These are phyloP conservation scores for Tinospora cordifolia DNA, from an alignment of 164 flowering plant genomes.

Conservation along the genomic window DNA sequence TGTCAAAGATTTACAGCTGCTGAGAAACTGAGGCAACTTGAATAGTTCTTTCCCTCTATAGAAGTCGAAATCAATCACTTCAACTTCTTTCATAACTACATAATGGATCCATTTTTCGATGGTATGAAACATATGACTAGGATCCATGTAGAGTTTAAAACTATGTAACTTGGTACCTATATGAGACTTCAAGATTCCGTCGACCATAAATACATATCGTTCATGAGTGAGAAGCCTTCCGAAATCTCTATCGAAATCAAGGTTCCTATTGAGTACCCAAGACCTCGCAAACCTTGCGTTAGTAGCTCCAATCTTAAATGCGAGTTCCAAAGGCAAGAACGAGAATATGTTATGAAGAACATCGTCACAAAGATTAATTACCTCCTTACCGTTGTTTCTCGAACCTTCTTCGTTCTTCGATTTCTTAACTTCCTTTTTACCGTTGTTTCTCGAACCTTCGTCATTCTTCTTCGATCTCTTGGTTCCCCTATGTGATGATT, in stretches of 20 bases:
- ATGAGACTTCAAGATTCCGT: not conserved
- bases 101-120: not conserved
- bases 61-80: not conserved
- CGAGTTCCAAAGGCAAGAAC: not conserved
- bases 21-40: not conserved
- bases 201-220: not conserved
- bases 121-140: too few species aligned
- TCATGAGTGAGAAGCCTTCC: not conserved
- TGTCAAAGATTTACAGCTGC: not conserved
- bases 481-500: too few species aligned
- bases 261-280: not conserved
- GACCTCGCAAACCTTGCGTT: not conserved
- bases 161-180: not conserved
- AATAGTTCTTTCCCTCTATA: not conserved
- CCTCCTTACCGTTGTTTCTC: not conserved
- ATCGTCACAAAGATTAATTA: not conserved
- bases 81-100: not conserved
- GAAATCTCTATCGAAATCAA: not conserved
- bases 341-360: constrained; percentile 4
- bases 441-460: too few species aligned
- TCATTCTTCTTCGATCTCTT: too few species aligned
- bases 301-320: not conserved
- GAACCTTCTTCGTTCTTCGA: too few species aligned
- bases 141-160: not conserved
- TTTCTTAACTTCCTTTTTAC: not conserved